Evolutionary conservation across 345 rosid genomes (phyloP).

Genomic region (Ailanthus altissimus): DNA sequence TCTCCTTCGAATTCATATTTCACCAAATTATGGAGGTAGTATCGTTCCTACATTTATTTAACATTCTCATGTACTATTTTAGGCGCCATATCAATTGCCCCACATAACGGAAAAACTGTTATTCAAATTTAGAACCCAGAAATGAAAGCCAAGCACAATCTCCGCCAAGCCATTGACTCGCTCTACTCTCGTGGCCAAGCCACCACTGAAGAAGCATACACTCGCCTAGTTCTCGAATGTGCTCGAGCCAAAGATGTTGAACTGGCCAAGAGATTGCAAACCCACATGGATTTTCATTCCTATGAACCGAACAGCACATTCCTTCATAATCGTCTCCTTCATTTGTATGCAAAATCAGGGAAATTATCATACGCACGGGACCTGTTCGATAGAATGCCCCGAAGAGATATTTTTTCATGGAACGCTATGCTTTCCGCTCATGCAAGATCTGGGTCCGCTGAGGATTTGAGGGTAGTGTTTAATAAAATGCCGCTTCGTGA

Average conservation of each 20-base stretch:
- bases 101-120: constrained; percentile 28
- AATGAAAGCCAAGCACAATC: constrained; percentile 40
- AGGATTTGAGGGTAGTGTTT: constrained; percentile 43
- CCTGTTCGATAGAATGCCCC: constrained; percentile 61
- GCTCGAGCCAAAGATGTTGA: constrained; percentile 45
- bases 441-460: constrained; percentile 38
- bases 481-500: constrained; percentile 49
- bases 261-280: constrained; percentile 48
- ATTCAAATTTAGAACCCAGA: constrained; percentile 7
- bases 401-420: constrained; percentile 53
- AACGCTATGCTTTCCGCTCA: constrained; percentile 56
- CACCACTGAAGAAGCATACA: constrained; percentile 41
- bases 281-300: constrained; percentile 52
- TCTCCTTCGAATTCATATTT: no score
- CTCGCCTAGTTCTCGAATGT: constrained; percentile 51
- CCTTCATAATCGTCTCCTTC: constrained; percentile 59
- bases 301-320: constrained; percentile 41
- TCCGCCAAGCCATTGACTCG: constrained; percentile 49
- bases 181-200: constrained; percentile 32
- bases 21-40: no score
- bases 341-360: constrained; percentile 43
- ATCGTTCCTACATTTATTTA: no score
- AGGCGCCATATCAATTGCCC: constrained; percentile 2
- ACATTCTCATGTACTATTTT: neutral
- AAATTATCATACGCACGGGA: constrained; percentile 33